phyloP scores from a whole-genome alignment of 768 basidiomycete species.

The Exsudoporus frostii region DNA sequence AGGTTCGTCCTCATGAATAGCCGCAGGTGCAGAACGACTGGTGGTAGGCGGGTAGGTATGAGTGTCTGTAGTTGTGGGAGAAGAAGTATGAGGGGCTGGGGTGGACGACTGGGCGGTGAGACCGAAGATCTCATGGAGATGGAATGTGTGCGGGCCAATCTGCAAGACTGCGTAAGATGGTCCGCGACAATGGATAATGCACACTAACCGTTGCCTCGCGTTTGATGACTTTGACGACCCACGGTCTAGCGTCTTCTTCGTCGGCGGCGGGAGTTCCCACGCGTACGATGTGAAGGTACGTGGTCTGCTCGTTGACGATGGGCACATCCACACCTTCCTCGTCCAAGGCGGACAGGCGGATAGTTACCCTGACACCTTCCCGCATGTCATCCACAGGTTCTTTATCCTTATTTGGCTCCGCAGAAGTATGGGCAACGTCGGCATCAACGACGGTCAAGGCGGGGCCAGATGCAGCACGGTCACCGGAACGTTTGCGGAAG shows the following conservation, averaged over 20 bases:
- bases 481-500: conserved; percentile 56
- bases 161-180: conserved; percentile 24
- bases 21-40: conserved; percentile 16
- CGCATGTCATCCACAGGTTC: conserved; percentile 46
- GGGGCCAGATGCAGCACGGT: conserved; percentile 63
- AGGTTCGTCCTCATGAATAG: conserved; percentile 58
- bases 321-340: conserved; percentile 65
- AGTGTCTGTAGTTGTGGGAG: conserved; percentile 34
- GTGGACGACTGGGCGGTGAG: conserved; percentile 58
- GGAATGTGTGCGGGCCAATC: conserved; percentile 94
- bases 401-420: conserved; percentile 39
- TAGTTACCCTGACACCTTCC: conserved; percentile 73
- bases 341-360: conserved; percentile 79
- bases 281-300: conserved; percentile 82
- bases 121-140: conserved; percentile 93
- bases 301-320: conserved; percentile 80
- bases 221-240: conserved; percentile 92
- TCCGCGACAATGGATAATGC: not conserved
- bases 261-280: conserved; percentile 46
- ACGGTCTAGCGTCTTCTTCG: conserved; percentile 67
- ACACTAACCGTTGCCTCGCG: conserved; percentile 75
- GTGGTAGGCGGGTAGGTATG: conserved; percentile 48
- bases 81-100: conserved; percentile 35
- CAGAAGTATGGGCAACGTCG: conserved; percentile 38
- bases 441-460: conserved; percentile 78